phyloP scores from a whole-genome alignment of 108 stramenopile species.

The Mayamaea pseudoterrestris region DNA sequence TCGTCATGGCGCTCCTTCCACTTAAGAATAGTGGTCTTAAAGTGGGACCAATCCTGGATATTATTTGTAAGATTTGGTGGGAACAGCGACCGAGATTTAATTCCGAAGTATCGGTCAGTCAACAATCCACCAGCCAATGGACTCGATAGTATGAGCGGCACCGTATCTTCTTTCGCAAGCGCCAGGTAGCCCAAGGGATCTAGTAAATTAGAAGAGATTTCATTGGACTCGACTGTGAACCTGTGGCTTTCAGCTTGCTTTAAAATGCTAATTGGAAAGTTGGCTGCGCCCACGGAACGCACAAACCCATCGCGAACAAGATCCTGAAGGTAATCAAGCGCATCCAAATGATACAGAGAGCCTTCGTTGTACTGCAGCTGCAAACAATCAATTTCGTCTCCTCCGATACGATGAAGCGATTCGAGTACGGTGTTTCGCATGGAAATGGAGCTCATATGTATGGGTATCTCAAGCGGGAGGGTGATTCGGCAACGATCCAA shows the following conservation, averaged over 20 bases:
- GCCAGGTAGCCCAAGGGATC: slow-evolving; percentile 18
- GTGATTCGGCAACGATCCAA: slow-evolving; percentile 20
- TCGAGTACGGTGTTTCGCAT: slow-evolving; percentile 12
- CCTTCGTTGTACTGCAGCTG: not conserved
- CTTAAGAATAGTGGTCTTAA: too few species aligned
- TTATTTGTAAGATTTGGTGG: slow-evolving; percentile 5
- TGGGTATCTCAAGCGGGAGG: slow-evolving; percentile 3
- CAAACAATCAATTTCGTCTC: slow-evolving; percentile 18
- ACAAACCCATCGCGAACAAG: slow-evolving; percentile 59
- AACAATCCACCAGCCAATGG: slow-evolving; percentile 48
- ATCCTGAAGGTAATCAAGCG: slow-evolving; percentile 38
- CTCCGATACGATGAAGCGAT: slow-evolving; percentile 9
- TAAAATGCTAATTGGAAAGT: slow-evolving; percentile 25
- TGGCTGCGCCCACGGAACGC: slow-evolving; percentile 23
- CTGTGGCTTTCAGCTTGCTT: slow-evolving; percentile 20
- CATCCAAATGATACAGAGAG: slow-evolving; percentile 49
- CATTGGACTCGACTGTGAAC: slow-evolving; percentile 32
- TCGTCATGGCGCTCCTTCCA: too few species aligned
- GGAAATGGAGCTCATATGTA: not conserved
- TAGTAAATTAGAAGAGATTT: slow-evolving; percentile 32
- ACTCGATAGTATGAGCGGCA: slow-evolving; percentile 11
- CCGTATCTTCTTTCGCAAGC: slow-evolving; percentile 2
- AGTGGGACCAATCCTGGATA: too few species aligned
- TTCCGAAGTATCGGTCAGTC: slow-evolving; percentile 17
- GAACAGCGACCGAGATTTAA: not conserved